A percentile compares a stretch with the other conserved stretches of the same genome.
phyloP scores from a whole-genome alignment of 129 eudicot genomes.

The Apium graveolens region DNA sequence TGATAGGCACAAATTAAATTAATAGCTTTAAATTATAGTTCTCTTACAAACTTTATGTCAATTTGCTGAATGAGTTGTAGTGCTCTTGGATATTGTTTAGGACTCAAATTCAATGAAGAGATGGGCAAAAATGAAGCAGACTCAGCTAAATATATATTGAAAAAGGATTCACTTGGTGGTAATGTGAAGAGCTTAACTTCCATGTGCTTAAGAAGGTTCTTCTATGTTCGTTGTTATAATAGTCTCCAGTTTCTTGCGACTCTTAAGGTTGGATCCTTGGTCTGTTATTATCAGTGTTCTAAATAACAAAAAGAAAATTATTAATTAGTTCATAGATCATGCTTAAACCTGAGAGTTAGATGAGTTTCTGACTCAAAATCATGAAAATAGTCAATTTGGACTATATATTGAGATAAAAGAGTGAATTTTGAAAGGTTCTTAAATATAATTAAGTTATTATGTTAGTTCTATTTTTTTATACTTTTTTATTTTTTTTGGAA shows the following conservation, averaged over 20 bases:
- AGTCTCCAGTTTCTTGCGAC: conserved; percentile 80
- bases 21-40: not conserved
- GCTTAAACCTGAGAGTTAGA: no score
- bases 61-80: not conserved
- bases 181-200: conserved; percentile 40
- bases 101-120: conserved; percentile 1
- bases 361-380: no score
- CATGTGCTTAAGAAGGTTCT: conserved; percentile 61
- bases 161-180: conserved; percentile 17
- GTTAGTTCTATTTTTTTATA: no score
- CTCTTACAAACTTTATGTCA: not conserved
- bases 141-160: conserved; percentile 6
- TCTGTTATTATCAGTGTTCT: no score
- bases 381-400: no score
- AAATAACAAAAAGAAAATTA: no score
- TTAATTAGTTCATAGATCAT: no score
- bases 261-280: conserved; percentile 48
- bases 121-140: conserved; percentile 10
- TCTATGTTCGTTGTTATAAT: conserved; percentile 65
- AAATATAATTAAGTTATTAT: no score
- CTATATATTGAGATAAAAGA: no score
- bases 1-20: not conserved
- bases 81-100: conserved; percentile 1
- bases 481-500: no score
- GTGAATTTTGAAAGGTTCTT: no score